Evolutionary conservation across 441 rosid species (phyloP).

Genomic region (Geranium incanum): DNA sequence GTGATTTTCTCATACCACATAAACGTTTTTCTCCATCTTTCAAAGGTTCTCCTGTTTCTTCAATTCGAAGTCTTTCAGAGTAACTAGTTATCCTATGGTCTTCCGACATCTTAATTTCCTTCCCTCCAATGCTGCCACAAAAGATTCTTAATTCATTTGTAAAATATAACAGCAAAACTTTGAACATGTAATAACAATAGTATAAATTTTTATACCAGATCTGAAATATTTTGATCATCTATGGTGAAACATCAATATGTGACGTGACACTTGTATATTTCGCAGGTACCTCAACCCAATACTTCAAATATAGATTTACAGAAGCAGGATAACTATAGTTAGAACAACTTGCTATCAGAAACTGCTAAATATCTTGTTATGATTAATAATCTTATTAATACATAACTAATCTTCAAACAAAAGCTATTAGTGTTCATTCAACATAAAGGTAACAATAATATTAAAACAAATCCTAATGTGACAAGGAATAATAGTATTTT

Average conservation of each 20-base stretch:
- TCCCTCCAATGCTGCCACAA: slow-evolving; percentile 58
- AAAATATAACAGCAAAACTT: slow-evolving; percentile 9
- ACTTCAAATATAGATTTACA: background rate
- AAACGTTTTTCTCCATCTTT: slow-evolving; percentile 77
- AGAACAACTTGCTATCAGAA: background rate
- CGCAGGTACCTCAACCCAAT: background rate
- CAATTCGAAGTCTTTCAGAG: slow-evolving; percentile 64
- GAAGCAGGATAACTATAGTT: background rate
- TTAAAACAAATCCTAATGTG: too few relatives aligned
- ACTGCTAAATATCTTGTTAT: background rate
- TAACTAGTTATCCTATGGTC: slow-evolving; percentile 73
- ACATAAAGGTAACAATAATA: background rate
- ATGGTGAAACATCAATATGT: background rate
- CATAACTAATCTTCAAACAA: background rate
- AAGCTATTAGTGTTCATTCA: background rate
- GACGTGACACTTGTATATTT: background rate
- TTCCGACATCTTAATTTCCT: slow-evolving; percentile 74
- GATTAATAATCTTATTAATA: background rate
- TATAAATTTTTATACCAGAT: background rate
- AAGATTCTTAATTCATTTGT: slow-evolving; percentile 23
- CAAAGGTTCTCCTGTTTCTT: slow-evolving; percentile 62
- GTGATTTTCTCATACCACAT: slow-evolving; percentile 41
- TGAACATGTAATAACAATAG: background rate
- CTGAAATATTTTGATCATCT: background rate
- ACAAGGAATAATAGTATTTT: too few relatives aligned